Base-by-base conservation (phyloP, 148 eudicot genomes). In the Simmondsia chinensis region DNA sequence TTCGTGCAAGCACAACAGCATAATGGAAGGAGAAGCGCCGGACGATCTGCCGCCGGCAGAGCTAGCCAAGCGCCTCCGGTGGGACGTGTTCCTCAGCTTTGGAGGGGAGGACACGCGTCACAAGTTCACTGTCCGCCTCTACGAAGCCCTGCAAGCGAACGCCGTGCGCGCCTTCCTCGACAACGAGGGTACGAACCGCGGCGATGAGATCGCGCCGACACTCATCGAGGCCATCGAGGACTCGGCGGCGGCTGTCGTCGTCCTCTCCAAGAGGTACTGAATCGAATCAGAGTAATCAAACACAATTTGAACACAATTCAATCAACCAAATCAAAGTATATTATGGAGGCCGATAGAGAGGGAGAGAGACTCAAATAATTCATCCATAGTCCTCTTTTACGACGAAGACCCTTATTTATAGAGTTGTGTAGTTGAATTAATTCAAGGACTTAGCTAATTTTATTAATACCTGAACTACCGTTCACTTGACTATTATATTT, bases 21-120 rank as follows among this genome's bases (percentile, higher is more conserved):
- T 18, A 2, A n/a, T 12, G 0, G 22, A 43, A 5, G 2, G 6
- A 22, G 3, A 27, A 25, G 20, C 49, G 19, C 12, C 46, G 29
- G 9, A 56, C 19, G 56, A 56, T 17, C 66, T 67, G 5, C 50
- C 72, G 9, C 62, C 67, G 13, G 32, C 67, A 7, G 5, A 49
- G 51, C 67, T 67, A 0, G 9, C 52, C 3, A 39, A 35, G 34
- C 67, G 74, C 0, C 57, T 60, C 0, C 45, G 32, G 16, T 69
- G 65, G 65, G 79, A 73, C 56, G 71, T 69, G 5, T 74, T 69
- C 53, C 31, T 74, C 32, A 69, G 59, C 40, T 74, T 74, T 46
- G 36, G 66, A 58, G 75, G 61, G 0, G 72, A 49, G 21, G 75
- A 74, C 54, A 74, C 75, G 2, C 63, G 68, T 16, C 36, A 40